phyloP scores from a whole-genome alignment of 129 eudicot species.

The Tagetes patula region DNA sequence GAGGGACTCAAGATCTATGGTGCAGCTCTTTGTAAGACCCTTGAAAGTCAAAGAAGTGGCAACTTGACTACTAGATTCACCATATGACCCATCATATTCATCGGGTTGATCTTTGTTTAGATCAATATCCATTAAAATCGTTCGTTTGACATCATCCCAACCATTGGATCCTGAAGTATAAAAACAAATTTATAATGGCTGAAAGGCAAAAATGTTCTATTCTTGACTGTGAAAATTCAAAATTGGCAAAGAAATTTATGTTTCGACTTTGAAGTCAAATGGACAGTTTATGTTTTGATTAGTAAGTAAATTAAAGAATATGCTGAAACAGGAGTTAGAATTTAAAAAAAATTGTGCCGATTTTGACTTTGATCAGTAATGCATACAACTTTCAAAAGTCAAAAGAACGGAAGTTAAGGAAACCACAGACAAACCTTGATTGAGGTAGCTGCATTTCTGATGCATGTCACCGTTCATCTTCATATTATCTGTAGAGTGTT shows the following conservation, averaged over 20 bases:
- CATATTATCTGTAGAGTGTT: conserved; percentile 19
- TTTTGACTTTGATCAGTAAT: conserved; percentile 7
- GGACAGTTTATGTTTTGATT: not conserved
- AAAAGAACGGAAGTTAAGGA: not conserved
- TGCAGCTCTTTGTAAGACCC: conserved; percentile 20
- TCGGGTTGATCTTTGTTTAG: conserved; percentile 55
- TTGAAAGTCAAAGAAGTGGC: conserved; percentile 21
- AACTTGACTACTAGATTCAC: conserved; percentile 22
- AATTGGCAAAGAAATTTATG: not conserved
- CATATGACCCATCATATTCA: conserved; percentile 35
- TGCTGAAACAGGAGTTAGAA: not conserved
- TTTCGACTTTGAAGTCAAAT: conserved; percentile 21
- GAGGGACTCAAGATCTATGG: conserved; percentile 42
- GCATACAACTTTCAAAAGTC: conserved; percentile 10
- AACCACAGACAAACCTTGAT: conserved; percentile 42
- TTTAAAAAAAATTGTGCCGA: not conserved
- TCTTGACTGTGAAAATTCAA: conserved; percentile 17
- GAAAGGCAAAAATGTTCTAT: not conserved
- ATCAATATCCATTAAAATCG: conserved; percentile 37
- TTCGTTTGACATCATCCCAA: conserved; percentile 28
- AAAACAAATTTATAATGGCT: conserved; percentile 7
- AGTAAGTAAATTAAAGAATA: too few relatives aligned
- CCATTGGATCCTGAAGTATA: conserved; percentile 41
- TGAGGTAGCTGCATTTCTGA: conserved; percentile 21
- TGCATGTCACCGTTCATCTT: conserved; percentile 15